Conservation (phyloP, 257 asterid species). For the Scutellaria barbata region DNA sequence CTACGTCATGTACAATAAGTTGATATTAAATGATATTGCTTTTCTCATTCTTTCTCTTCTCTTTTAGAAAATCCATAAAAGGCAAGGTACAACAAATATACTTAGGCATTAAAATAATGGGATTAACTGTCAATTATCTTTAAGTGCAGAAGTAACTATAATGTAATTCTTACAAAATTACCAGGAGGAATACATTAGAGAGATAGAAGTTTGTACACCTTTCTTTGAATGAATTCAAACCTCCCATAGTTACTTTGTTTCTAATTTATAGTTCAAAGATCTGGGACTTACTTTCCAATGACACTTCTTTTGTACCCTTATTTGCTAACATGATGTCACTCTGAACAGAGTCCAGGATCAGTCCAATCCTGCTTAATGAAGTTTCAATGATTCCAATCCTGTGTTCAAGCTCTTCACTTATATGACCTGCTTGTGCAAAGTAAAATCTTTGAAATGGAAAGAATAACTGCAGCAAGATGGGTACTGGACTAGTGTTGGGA, state of each 20-base stretch:
- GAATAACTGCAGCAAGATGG: conserved; percentile 20
- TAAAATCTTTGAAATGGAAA: conserved; percentile 27
- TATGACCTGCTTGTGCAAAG: conserved; percentile 63
- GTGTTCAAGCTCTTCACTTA: conserved; percentile 82
- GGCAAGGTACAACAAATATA: conserved; percentile 1
- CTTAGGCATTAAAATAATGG: conserved; percentile 12
- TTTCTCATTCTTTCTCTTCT: conserved; percentile 3
- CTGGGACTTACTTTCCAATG: conserved; percentile 65
- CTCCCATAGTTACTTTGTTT: conserved; percentile 9
- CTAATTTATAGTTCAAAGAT: conserved; percentile 17
- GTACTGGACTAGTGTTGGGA: conserved; percentile 13
- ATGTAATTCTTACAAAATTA: conserved; percentile 16
- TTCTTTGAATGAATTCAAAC: conserved; percentile 13
- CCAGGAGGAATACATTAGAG: conserved; percentile 6
- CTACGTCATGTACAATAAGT: conserved; percentile 24
- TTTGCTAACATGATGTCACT: conserved; percentile 84
- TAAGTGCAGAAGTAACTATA: conserved; percentile 23
- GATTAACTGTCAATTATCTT: neutral
- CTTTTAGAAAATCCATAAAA: conserved; percentile 16
- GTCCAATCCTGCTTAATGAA: conserved; percentile 75
- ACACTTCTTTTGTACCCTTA: conserved; percentile 82
- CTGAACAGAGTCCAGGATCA: conserved; percentile 88
- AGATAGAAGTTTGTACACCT: conserved; percentile 25
- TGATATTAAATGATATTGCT: neutral
- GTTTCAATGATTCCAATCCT: conserved; percentile 84